Evolutionary conservation across 805 yeast species (phyloP), one percentile per base, ranked within the genome.

Genomic region (Saccharomycopsis selenospora): DNA sequence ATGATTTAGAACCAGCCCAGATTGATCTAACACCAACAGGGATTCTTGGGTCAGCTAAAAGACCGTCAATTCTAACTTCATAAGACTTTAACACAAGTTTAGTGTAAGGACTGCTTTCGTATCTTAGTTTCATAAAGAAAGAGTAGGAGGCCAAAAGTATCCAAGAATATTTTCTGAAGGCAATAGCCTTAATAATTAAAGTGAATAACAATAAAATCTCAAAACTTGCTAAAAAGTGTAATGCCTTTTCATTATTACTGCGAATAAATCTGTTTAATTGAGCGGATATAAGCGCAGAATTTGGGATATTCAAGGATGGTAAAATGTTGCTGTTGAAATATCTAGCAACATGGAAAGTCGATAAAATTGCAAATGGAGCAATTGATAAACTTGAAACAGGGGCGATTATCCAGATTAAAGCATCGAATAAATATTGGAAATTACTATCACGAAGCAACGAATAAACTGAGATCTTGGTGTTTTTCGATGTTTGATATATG

Each of bases 341-440:
- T 17, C 83, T 80, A 59, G 89, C 69, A 8, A 79, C 80, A 63
- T 90, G 97, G 77, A 91, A 89, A 17, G 80, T 61, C 5, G 96
- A 82, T 64, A 84, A 90, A 49, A 85, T 68, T 42, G 78, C 69
- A 61, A 85, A 88, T 48, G 97, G 95, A 22, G 81, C 62, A 54
- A 83, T 67, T 2, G 95, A 75, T 48, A 85, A 61, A 28, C 77
- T 64, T 54, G 77, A 77, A 42, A 82, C 79, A 56, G 88, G 75
- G 50, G 80, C 61, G 4, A 76, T 54, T 59, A 74, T 66, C 79
- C 80, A 77, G 40, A 69, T 70, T 52, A 75, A 55, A 43, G 80
- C 80, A 50, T 80, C 66, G 38, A 71, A 62, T 46, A 85, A 71
- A 66, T 89, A 90, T 56, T 87, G 91, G 49, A 76, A 68, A 61